Evolutionary conservation across 139 green algal genomes (phyloP).

Genomic region (Coccomyxa sp.): DNA sequence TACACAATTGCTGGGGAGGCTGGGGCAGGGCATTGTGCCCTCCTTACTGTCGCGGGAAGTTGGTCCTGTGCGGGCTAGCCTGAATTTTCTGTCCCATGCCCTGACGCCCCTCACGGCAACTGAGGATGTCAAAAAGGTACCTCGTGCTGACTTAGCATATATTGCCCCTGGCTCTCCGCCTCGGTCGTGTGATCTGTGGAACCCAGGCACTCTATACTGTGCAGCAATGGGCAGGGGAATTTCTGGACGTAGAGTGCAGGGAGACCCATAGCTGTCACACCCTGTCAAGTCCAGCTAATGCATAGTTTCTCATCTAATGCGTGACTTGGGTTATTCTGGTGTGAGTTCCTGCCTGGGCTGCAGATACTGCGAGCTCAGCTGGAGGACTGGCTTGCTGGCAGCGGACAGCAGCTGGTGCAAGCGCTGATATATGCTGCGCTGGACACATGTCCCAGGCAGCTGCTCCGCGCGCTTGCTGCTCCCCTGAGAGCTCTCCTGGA

Average conservation of each 20-base stretch:
- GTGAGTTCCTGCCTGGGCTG: neutral
- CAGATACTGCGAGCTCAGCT: neutral
- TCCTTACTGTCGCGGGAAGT: neutral
- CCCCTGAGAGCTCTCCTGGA: neutral
- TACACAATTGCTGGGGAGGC: neutral
- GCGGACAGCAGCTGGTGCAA: neutral
- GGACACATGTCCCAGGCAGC: neutral
- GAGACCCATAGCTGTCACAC: too few species aligned
- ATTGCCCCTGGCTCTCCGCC: too few species aligned
- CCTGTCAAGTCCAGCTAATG: too few species aligned
- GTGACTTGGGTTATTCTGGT: neutral
- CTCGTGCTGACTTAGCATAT: neutral
- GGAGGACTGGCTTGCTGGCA: neutral
- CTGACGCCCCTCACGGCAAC: neutral
- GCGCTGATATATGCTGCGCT: neutral
- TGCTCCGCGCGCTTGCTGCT: neutral
- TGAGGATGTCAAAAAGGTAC: neutral
- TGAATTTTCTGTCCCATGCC: neutral
- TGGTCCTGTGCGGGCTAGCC: neutral
- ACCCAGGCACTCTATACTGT: too few species aligned
- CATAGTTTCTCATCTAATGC: too few species aligned
- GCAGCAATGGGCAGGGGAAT: too few species aligned
- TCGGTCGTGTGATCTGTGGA: too few species aligned
- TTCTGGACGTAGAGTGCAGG: neutral
- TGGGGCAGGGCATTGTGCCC: neutral